These are phyloP conservation scores for Amanita jacksonii DNA, from an alignment of 768 basidiomycete species.

Conservation along the genomic window DNA sequence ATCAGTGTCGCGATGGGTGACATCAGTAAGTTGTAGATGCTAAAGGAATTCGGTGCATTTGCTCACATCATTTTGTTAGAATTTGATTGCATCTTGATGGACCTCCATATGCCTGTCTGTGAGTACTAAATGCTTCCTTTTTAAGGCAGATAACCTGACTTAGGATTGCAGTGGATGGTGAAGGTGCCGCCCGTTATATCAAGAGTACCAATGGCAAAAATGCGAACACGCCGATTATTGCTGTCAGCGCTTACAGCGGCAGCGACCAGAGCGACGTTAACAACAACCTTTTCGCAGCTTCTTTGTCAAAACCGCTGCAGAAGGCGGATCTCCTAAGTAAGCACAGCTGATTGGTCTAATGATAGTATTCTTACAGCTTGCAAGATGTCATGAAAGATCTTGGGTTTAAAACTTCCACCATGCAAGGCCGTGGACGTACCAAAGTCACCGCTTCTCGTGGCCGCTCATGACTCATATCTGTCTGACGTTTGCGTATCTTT, in stretches of 20 bases:
- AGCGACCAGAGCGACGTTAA: slow-evolving; percentile 53
- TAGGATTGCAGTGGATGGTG: slow-evolving; percentile 67
- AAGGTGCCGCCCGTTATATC: slow-evolving; percentile 94
- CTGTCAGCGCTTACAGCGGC: slow-evolving; percentile 82
- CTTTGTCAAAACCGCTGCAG: slow-evolving; percentile 82
- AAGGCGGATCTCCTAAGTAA: slow-evolving; percentile 71
- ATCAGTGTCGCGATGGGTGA: slow-evolving; percentile 96
- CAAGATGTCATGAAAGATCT: slow-evolving; percentile 67
- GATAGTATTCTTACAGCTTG: not conserved
- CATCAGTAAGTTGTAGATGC: slow-evolving; percentile 62
- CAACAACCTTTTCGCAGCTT: slow-evolving; percentile 69
- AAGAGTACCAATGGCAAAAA: slow-evolving; percentile 96
- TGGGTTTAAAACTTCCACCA: slow-evolving; percentile 82
- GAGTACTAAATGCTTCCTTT: slow-evolving; percentile 24
- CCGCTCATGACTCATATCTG: not conserved
- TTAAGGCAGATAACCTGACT: not conserved
- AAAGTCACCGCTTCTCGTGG: slow-evolving; percentile 39
- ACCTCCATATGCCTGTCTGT: slow-evolving; percentile 91
- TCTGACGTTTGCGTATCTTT: not conserved
- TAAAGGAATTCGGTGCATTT: not conserved
- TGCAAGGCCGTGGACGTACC: slow-evolving; percentile 43
- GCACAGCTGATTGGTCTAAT: slow-evolving; percentile 10
- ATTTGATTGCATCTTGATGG: slow-evolving; percentile 94
- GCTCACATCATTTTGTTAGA: slow-evolving; percentile 38
- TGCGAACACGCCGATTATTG: slow-evolving; percentile 84